Evolutionary conservation across 169 alveolate genomes (phyloP).

Genomic region (Theileria orientalis): DNA sequence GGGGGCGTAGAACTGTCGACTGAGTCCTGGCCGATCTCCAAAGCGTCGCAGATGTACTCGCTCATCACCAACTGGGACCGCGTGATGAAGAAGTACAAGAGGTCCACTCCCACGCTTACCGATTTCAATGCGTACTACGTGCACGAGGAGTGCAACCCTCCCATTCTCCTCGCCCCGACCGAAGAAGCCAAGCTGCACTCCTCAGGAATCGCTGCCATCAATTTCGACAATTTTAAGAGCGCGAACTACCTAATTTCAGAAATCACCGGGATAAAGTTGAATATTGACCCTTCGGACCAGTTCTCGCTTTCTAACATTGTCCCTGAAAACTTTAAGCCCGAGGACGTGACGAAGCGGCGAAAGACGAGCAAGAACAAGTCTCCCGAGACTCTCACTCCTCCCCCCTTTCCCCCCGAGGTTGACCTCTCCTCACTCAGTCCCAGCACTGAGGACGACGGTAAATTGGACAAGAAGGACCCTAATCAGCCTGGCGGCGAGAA

Average conservation of each 20-base stretch:
- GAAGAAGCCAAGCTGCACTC: neutral
- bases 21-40: slow-evolving; percentile 57
- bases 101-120: neutral
- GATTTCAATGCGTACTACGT: neutral
- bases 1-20: slow-evolving; percentile 59
- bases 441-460: neutral
- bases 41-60: slow-evolving; percentile 45
- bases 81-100: slow-evolving; percentile 1
- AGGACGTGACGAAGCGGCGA: slow-evolving; percentile 1
- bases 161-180: neutral
- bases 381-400: neutral
- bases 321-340: neutral
- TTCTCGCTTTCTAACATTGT: neutral
- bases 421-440: neutral
- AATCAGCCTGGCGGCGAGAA: slow-evolving; percentile 26
- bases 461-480: neutral
- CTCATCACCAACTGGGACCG: slow-evolving; percentile 32
- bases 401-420: neutral
- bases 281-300: neutral
- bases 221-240: neutral
- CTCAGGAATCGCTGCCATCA: neutral
- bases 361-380: neutral
- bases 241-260: slow-evolving; percentile 20
- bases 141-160: slow-evolving; percentile 11
- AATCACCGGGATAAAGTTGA: slow-evolving; percentile 32